phyloP scores from a whole-genome alignment of 495 filamentous ascomycete species.

The Aspergillus sparsus region DNA sequence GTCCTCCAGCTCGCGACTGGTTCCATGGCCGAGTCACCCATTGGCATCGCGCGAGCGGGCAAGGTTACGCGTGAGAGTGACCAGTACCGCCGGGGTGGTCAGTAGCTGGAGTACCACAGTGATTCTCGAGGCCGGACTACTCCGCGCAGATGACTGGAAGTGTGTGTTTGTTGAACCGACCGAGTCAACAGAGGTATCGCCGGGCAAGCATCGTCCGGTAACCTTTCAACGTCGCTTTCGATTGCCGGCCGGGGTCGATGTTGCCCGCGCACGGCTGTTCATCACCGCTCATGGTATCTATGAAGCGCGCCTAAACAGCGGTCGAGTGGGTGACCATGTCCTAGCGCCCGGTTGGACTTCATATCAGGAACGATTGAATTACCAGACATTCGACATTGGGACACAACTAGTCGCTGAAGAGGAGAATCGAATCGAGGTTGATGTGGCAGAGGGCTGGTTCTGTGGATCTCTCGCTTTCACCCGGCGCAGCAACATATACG shows the following conservation, averaged over 20 bases:
- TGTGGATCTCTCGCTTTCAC: conserved; percentile 48
- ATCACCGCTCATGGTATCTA: conserved; percentile 54
- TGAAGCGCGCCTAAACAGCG: conserved; percentile 50
- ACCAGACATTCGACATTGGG: conserved; percentile 53
- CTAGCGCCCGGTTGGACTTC: conserved; percentile 56
- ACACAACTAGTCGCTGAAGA: conserved; percentile 30
- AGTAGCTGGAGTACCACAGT: conserved; percentile 37
- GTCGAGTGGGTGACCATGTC: conserved; percentile 43
- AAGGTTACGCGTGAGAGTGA: conserved; percentile 38
- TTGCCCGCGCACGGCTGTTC: conserved; percentile 43
- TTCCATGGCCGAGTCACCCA: conserved; percentile 50
- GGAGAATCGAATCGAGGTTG: conserved; percentile 47
- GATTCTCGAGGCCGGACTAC: conserved; percentile 42
- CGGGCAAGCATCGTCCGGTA: conserved; percentile 23
- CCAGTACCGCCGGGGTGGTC: conserved; percentile 15
- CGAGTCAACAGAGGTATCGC: conserved; percentile 19
- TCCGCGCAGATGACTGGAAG: conserved; percentile 41
- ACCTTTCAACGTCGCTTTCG: conserved; percentile 30
- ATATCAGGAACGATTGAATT: conserved; percentile 50
- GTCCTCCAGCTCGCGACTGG: conserved; percentile 37
- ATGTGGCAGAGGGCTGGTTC: conserved; percentile 60
- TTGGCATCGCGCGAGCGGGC: conserved; percentile 43
- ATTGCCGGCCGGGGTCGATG: conserved; percentile 3
- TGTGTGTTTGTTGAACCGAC: conserved; percentile 30
- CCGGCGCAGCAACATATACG: conserved; percentile 38